These are phyloP conservation scores for Yarrowia hollandica DNA, from an alignment of 805 yeast species.

Conservation along the genomic window DNA sequence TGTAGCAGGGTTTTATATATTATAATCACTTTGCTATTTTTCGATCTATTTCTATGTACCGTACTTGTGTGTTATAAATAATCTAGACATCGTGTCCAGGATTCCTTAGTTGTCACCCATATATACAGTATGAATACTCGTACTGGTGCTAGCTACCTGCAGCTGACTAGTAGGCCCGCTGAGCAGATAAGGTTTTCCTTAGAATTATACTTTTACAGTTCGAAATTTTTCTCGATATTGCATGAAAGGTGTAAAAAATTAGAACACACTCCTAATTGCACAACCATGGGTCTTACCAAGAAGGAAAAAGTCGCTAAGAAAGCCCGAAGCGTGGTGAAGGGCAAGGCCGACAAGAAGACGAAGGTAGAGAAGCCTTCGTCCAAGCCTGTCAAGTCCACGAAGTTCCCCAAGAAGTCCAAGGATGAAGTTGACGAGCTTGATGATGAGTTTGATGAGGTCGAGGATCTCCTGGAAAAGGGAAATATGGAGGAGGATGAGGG, in stretches of 20 bases:
- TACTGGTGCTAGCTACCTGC: no score
- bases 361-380: conserved; percentile 9
- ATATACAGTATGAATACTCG: no score
- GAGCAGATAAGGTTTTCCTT: conserved; percentile 1
- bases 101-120: no score
- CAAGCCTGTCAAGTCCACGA: conserved; percentile 16
- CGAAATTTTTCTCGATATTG: conserved; percentile 26
- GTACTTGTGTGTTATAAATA: no score
- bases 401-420: conserved; percentile 29
- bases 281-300: conserved; percentile 27
- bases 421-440: conserved; percentile 35
- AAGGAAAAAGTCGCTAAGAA: conserved; percentile 27
- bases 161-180: no score
- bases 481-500: conserved; percentile 39
- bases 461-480: conserved; percentile 34
- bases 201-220: conserved; percentile 12
- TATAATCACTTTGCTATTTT: no score
- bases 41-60: no score
- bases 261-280: conserved; percentile 15
- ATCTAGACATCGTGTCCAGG: no score
- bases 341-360: conserved; percentile 22
- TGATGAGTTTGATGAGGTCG: conserved; percentile 35
- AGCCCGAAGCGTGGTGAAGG: conserved; percentile 24
- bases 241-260: conserved; percentile 21
- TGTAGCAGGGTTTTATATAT: no score